A percentile compares a stretch with the other conserved stretches of the same genome.
phyloP scores from a whole-genome alignment of 345 rosid genomes.

The Mercurialis annua region DNA sequence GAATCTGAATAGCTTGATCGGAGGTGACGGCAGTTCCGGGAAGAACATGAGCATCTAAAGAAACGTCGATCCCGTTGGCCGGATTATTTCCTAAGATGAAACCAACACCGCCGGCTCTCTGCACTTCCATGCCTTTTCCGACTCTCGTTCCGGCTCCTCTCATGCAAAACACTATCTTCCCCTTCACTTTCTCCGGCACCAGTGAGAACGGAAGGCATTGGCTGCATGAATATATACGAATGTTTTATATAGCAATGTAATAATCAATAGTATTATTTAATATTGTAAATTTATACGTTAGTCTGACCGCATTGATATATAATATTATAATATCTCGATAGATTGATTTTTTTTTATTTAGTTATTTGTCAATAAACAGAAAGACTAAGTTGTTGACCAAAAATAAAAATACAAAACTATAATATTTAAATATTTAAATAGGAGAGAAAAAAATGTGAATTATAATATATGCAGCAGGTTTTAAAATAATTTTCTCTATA shows the following conservation, averaged over 20 bases:
- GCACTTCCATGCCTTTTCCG: conserved; percentile 67
- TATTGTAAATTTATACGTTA: too few species aligned
- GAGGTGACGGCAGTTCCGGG: conserved; percentile 46
- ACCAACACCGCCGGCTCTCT: conserved; percentile 79
- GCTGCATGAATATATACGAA: conserved; percentile 38
- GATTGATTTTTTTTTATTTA: too few species aligned
- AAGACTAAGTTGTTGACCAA: too few species aligned
- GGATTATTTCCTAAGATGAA: conserved; percentile 52
- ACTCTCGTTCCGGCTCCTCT: conserved; percentile 61
- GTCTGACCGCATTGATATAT: too few species aligned
- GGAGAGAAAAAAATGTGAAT: not conserved
- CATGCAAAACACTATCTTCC: conserved; percentile 76
- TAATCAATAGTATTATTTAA: too few species aligned
- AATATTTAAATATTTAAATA: too few species aligned
- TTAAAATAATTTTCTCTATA: too few species aligned
- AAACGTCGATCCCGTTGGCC: conserved; percentile 28
- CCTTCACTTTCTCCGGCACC: conserved; percentile 48
- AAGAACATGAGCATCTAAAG: conserved; percentile 52
- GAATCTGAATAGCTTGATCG: conserved; percentile 33
- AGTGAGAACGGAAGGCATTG: conserved; percentile 73
- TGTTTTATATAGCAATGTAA: too few species aligned
- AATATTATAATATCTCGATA: too few species aligned
- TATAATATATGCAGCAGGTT: too few species aligned
- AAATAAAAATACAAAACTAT: too few species aligned
- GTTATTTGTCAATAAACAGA: too few species aligned